Evolutionary conservation across 2,329 filamentous ascomycete genomes (phyloP).

Genomic region (Ophidiomyces ophidiicola): DNA sequence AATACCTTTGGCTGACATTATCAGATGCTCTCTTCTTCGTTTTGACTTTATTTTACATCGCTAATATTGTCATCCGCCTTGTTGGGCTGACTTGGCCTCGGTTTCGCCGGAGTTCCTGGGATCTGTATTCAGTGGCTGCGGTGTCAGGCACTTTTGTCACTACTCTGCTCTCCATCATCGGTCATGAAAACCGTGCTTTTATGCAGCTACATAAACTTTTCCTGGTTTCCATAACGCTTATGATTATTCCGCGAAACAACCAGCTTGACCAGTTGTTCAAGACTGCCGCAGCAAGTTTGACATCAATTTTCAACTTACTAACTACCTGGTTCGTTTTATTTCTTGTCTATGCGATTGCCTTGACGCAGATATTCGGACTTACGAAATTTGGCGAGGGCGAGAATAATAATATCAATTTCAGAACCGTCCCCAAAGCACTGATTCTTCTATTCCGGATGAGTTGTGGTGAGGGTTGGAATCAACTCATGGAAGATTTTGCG

Average conservation of each 20-base stretch:
- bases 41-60: conserved; percentile 70
- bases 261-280: conserved; percentile 97
- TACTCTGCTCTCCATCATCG: conserved; percentile 59
- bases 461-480: conserved; percentile 91
- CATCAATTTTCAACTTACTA: conserved; percentile 77
- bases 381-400: conserved; percentile 71
- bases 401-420: conserved; percentile 73
- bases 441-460: conserved; percentile 89
- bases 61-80: conserved; percentile 73
- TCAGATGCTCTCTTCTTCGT: conserved; percentile 61
- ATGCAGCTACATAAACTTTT: conserved; percentile 85
- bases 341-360: conserved; percentile 86
- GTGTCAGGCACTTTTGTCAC: conserved; percentile 73
- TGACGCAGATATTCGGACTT: conserved; percentile 90
- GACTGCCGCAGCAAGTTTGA: conserved; percentile 85
- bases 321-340: conserved; percentile 98
- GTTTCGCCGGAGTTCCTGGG: conserved; percentile 89
- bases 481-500: conserved; percentile 92
- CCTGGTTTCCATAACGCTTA: conserved; percentile 73
- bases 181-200: conserved; percentile 47
- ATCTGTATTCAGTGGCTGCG: conserved; percentile 71
- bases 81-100: conserved; percentile 82
- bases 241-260: conserved; percentile 92
- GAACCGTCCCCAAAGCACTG: conserved; percentile 83
- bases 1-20: neutral